These are phyloP conservation scores for Fraxinus ornus DNA, from an alignment of 305 asterid species.

Conservation along the genomic window DNA sequence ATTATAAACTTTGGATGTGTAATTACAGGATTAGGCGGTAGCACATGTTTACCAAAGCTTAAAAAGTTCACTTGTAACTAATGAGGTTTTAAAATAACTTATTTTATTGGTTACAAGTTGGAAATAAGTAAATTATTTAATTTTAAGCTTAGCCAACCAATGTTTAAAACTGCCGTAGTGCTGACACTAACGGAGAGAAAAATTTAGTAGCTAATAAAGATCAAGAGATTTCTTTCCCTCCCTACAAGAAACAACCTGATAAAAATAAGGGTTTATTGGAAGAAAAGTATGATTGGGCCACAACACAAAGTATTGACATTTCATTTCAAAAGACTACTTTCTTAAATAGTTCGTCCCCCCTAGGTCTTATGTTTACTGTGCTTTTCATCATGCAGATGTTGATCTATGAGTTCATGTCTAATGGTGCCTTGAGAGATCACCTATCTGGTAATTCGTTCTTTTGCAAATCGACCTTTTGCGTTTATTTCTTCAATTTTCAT, in stretches of 20 bases:
- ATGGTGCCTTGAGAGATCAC: slow-evolving; percentile 86
- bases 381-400: slow-evolving; percentile 68
- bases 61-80: not conserved
- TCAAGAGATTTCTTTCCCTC: not conserved
- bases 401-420: slow-evolving; percentile 90
- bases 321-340: not conserved
- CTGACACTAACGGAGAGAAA: not conserved
- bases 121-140: not conserved
- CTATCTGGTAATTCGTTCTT: slow-evolving; percentile 55
- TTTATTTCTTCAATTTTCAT: not conserved
- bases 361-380: slow-evolving; percentile 23
- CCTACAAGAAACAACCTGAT: not conserved
- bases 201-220: not conserved
- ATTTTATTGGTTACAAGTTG: not conserved
- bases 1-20: not conserved
- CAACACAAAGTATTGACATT: not conserved
- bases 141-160: not conserved
- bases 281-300: not conserved
- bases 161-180: not conserved
- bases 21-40: not conserved
- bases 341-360: not conserved
- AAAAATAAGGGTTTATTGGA: not conserved
- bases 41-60: not conserved
- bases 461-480: not conserved
- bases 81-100: not conserved